These are phyloP conservation scores for Artemisia argyi DNA, from an alignment of 129 eudicot genomes.

Conservation along the genomic window DNA sequence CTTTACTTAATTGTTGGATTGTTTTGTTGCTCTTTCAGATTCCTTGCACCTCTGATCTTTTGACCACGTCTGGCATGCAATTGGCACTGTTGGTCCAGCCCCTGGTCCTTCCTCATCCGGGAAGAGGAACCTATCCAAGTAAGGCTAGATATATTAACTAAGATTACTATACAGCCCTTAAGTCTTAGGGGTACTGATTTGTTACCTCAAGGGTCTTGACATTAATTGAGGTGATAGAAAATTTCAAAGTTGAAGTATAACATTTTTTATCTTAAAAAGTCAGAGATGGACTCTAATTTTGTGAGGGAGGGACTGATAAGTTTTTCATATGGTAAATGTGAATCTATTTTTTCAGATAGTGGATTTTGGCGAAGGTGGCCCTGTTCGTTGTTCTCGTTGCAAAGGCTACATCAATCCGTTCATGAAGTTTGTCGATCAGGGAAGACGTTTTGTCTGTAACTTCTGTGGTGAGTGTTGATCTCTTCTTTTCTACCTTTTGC, in stretches of 20 bases:
- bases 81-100: constrained; percentile 95
- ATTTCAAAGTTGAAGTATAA: not conserved
- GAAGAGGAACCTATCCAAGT: constrained; percentile 97
- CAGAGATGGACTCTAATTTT: no score
- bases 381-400: constrained; percentile 95
- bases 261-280: no score
- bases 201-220: constrained; percentile 7
- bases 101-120: constrained; percentile 90
- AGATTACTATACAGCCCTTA: not conserved
- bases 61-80: constrained; percentile 96
- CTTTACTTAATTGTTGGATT: constrained; percentile 14
- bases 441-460: constrained; percentile 85
- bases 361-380: constrained; percentile 95
- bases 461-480: constrained; percentile 73
- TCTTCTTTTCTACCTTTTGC: not conserved
- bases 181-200: constrained; percentile 1
- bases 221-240: not conserved
- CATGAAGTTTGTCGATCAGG: constrained; percentile 89
- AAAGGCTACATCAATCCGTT: constrained; percentile 96
- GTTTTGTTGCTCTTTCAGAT: constrained; percentile 50
- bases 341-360: constrained; percentile 51
- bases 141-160: constrained; percentile 15
- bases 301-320: no score
- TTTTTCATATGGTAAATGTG: not conserved
- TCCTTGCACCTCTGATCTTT: constrained; percentile 87